These are phyloP conservation scores for Staphylotrichum longicolle DNA, from an alignment of 495 filamentous ascomycete genomes.

Conservation along the genomic window DNA sequence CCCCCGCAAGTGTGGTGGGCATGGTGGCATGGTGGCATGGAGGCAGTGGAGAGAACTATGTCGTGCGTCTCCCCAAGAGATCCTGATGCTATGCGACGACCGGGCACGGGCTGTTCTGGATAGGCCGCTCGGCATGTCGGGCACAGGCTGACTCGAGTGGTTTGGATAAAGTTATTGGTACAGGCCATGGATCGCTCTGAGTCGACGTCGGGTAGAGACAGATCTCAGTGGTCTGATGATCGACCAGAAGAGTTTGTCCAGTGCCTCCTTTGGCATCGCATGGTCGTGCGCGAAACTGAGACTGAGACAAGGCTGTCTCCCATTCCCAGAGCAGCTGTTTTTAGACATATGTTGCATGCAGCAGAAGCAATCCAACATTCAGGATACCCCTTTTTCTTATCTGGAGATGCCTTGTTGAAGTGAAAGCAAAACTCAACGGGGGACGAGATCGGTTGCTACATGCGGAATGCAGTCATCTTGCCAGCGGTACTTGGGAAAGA, in stretches of 20 bases:
- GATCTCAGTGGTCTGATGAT: not conserved
- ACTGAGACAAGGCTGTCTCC: too few species aligned
- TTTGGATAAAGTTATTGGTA: not conserved
- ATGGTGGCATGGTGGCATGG: not conserved
- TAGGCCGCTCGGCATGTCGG: not conserved
- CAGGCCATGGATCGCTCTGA: not conserved
- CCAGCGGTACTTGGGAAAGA: too few species aligned
- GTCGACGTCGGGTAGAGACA: not conserved
- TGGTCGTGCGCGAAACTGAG: too few species aligned
- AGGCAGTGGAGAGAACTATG: not conserved
- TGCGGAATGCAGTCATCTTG: too few species aligned
- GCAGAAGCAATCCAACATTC: too few species aligned
- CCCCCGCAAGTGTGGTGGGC: not conserved
- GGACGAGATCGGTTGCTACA: too few species aligned
- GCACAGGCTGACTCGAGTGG: not conserved
- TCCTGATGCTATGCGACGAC: slow-evolving; percentile 2
- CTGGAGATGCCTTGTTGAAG: too few species aligned
- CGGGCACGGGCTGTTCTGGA: slow-evolving; percentile 9
- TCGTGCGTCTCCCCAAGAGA: slow-evolving; percentile 11
- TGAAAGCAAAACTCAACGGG: too few species aligned
- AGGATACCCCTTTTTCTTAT: too few species aligned
- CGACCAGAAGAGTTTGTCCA: not conserved
- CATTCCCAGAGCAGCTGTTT: too few species aligned
- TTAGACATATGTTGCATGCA: too few species aligned
- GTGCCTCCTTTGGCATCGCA: not conserved